Conservation (phyloP, 78 protist genomes). For the Neovahlkampfia damariscottae region DNA sequence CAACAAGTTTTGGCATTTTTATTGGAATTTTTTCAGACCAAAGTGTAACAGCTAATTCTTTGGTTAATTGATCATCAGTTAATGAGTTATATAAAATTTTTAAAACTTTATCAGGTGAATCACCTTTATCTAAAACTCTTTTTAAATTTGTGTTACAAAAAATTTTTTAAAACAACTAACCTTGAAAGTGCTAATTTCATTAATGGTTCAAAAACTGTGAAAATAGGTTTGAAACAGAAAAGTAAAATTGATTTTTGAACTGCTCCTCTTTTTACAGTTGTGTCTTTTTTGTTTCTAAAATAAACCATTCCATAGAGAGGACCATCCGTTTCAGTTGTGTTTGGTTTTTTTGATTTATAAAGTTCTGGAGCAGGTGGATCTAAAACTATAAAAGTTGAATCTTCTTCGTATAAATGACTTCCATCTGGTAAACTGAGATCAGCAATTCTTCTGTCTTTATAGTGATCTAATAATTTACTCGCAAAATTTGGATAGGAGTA, state of each 20-base stretch:
- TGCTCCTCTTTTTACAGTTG: conserved; percentile 13
- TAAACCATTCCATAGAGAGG: neutral
- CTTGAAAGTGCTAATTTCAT: neutral
- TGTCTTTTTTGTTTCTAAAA: conserved; percentile 3
- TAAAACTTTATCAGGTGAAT: neutral
- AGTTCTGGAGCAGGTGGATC: too few species aligned
- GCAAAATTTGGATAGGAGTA: conserved; percentile 2
- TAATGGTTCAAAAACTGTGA: neutral
- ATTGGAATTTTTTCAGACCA: conserved; percentile 12
- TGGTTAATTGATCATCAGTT: neutral
- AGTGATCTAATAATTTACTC: neutral
- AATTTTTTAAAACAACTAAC: too few species aligned
- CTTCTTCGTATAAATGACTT: conserved; percentile 11
- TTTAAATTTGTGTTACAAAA: too few species aligned
- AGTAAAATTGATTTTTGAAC: conserved; percentile 17
- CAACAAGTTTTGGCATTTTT: conserved; percentile 2
- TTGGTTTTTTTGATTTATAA: too few species aligned
- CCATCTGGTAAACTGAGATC: conserved; percentile 17
- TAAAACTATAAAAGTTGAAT: conserved; percentile 9
- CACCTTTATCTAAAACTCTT: neutral
- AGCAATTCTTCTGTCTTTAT: too few species aligned
- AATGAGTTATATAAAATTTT: neutral
- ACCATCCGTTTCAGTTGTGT: too few species aligned
- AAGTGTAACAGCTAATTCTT: neutral
- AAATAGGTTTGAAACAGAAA: conserved; percentile 3